Conservation (phyloP, 495 filamentous ascomycete genomes). For the Penicillium coffeae region DNA sequence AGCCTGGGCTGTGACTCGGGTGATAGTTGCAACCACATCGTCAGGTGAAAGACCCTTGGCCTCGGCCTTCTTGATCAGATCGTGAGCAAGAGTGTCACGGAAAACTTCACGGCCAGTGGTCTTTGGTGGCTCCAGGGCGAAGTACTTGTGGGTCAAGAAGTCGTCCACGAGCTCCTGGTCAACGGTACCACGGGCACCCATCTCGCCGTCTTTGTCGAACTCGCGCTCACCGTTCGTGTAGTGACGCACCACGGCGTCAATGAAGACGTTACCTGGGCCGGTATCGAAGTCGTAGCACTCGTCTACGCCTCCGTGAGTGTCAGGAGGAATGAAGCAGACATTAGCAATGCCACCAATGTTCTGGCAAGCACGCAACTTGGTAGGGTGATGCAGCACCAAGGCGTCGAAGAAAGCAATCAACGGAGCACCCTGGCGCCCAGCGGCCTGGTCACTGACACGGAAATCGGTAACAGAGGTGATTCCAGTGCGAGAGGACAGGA, state of each 20-base stretch:
- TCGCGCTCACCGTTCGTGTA: slow-evolving; percentile 30
- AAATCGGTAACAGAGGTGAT: slow-evolving; percentile 47
- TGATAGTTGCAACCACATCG: slow-evolving; percentile 53
- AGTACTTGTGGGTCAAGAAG: slow-evolving; percentile 48
- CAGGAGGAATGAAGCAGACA: slow-evolving; percentile 56
- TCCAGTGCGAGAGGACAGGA: slow-evolving; percentile 40
- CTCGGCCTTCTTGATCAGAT: slow-evolving; percentile 44
- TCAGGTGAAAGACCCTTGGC: slow-evolving; percentile 40
- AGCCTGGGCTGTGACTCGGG: slow-evolving; percentile 53
- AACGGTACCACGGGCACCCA: slow-evolving; percentile 49
- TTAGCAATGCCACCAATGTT: slow-evolving; percentile 60
- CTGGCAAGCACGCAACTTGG: slow-evolving; percentile 53
- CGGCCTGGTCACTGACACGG: slow-evolving; percentile 42
- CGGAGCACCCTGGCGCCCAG: slow-evolving; percentile 43
- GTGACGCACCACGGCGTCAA: slow-evolving; percentile 36
- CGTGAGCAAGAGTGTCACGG: slow-evolving; percentile 48
- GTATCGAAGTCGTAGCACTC: slow-evolving; percentile 52
- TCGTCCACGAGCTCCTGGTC: slow-evolving; percentile 51
- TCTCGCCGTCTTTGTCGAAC: slow-evolving; percentile 45
- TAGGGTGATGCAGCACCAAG: slow-evolving; percentile 52
- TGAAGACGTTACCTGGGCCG: slow-evolving; percentile 40
- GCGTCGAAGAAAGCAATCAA: slow-evolving; percentile 48
- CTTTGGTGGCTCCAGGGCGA: slow-evolving; percentile 48
- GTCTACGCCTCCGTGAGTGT: slow-evolving; percentile 43
- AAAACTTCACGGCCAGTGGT: slow-evolving; percentile 58